phyloP scores from a whole-genome alignment of 164 flowering plant species.

The Tetrastigma voinierianum region DNA sequence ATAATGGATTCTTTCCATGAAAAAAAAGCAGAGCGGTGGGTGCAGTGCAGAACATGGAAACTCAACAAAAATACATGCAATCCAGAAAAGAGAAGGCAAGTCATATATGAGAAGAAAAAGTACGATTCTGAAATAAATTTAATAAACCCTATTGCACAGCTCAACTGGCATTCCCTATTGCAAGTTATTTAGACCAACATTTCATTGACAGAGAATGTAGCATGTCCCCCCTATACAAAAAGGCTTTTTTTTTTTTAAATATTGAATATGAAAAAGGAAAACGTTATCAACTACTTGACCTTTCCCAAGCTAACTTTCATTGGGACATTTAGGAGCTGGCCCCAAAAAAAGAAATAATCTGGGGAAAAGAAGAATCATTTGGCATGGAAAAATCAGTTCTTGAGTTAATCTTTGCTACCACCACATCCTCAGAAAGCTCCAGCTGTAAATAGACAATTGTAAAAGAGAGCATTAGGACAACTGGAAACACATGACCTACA shows the following conservation, averaged over 20 bases:
- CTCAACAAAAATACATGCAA: too few species aligned
- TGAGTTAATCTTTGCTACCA: not conserved
- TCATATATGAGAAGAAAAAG: too few species aligned
- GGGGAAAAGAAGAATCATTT: constrained; percentile 1
- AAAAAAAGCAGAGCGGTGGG: too few species aligned
- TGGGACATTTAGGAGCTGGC: constrained; percentile 3
- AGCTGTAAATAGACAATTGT: not conserved
- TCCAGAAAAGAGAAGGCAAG: too few species aligned
- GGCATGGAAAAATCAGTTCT: not conserved
- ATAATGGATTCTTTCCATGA: too few species aligned
- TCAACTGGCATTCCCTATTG: constrained; percentile 1
- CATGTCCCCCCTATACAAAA: constrained; percentile 17
- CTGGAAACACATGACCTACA: not conserved
- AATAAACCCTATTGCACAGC: not conserved
- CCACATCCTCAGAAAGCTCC: not conserved
- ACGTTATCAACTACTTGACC: not conserved
- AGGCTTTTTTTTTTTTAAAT: not conserved
- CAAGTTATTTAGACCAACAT: constrained; percentile 2
- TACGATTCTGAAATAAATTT: too few species aligned
- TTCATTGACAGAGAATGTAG: not conserved
- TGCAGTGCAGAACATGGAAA: too few species aligned
- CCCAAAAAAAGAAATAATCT: constrained; percentile 3
- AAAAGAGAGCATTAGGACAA: not conserved
- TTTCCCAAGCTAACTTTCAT: constrained; percentile 5
- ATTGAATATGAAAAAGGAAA: not conserved